These are phyloP conservation scores for Pseudocercospora macadamiae DNA, from an alignment of 2,329 filamentous ascomycete genomes.

Conservation along the genomic window DNA sequence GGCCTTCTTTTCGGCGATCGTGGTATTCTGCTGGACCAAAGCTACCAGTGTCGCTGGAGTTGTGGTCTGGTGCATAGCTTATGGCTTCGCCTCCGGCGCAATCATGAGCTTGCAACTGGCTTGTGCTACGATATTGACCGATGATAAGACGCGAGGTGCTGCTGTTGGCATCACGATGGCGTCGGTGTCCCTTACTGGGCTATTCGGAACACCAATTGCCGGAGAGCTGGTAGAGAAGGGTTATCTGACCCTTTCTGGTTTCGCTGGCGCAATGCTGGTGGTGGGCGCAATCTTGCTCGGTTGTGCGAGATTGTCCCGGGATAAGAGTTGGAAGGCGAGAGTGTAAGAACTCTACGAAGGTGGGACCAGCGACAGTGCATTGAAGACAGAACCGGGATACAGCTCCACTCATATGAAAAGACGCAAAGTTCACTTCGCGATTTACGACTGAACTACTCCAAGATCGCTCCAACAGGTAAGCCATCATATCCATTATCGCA, in stretches of 20 bases:
- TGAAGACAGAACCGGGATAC: not conserved
- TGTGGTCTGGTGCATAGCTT: constrained; percentile 39
- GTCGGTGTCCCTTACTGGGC: constrained; percentile 44
- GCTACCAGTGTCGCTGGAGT: constrained; percentile 29
- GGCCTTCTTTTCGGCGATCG: constrained; percentile 40
- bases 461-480: constrained; percentile 1
- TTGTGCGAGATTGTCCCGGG: constrained; percentile 11
- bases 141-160: constrained; percentile 43
- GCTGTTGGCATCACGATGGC: constrained; percentile 50
- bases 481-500: constrained; percentile 14
- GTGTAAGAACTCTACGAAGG: not conserved
- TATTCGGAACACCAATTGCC: constrained; percentile 30
- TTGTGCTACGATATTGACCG: constrained; percentile 49
- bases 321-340: constrained; percentile 7
- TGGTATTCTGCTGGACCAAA: constrained; percentile 40
- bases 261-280: constrained; percentile 25
- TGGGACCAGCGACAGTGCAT: not conserved
- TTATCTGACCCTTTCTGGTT: constrained; percentile 23
- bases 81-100: constrained; percentile 49
- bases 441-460: not conserved
- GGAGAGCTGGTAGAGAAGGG: constrained; percentile 28
- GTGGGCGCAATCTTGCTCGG: constrained; percentile 19
- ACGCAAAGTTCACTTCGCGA: not conserved
- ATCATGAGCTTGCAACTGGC: constrained; percentile 53
- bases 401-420: not conserved